These are phyloP conservation scores for Takakia lepidozioides DNA, from an alignment of 225 moss, liverwort and hornwort species.

Conservation along the genomic window DNA sequence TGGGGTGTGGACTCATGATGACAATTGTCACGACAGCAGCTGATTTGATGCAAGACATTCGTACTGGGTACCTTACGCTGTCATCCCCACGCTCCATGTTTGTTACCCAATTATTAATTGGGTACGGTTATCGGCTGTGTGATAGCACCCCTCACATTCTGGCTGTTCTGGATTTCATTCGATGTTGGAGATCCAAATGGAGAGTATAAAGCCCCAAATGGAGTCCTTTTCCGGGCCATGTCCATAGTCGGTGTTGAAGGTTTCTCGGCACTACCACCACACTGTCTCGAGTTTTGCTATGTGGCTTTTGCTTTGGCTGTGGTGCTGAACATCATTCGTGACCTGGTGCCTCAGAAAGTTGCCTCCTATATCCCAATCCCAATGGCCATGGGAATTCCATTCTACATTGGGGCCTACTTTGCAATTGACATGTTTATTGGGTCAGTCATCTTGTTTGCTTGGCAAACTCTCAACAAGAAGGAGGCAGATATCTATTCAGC, in stretches of 20 bases:
- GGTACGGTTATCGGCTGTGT: slow-evolving; percentile 39
- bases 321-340: slow-evolving; percentile 20
- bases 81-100: slow-evolving; percentile 53
- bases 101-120: slow-evolving; percentile 36
- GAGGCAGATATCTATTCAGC: slow-evolving; percentile 26
- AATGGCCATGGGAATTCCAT: slow-evolving; percentile 54
- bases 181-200: slow-evolving; percentile 34
- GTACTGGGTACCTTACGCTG: slow-evolving; percentile 42
- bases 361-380: slow-evolving; percentile 30
- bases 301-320: slow-evolving; percentile 29
- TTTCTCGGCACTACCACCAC: slow-evolving; percentile 27
- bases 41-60: slow-evolving; percentile 52
- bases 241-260: slow-evolving; percentile 41
- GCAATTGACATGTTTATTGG: slow-evolving; percentile 54
- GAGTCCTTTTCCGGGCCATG: slow-evolving; percentile 40
- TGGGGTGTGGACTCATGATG: slow-evolving; percentile 44
- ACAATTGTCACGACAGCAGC: slow-evolving; percentile 28
- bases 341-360: slow-evolving; percentile 27
- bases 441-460: slow-evolving; percentile 29
- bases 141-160: slow-evolving; percentile 36
- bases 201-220: slow-evolving; percentile 54
- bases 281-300: slow-evolving; percentile 27
- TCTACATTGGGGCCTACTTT: slow-evolving; percentile 43
- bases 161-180: slow-evolving; percentile 57
- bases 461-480: slow-evolving; percentile 33